Evolutionary conservation across 2,329 filamentous ascomycete species (phyloP).

Genomic region (Colletotrichum navitas): DNA sequence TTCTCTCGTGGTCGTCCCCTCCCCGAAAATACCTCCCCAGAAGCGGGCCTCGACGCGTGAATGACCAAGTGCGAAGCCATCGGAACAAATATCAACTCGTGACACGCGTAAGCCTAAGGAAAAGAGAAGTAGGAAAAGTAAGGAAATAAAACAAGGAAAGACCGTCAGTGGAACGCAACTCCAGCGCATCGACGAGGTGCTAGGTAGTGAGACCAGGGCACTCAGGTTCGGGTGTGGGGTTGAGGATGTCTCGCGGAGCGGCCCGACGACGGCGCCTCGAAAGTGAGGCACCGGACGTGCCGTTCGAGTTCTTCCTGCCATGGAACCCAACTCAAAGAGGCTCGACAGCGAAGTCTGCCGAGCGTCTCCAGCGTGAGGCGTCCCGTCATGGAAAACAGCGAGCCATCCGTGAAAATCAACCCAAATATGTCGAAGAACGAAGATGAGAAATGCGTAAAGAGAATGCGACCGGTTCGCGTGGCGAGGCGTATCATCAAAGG

Average conservation of each 20-base stretch:
- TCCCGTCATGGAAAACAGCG: conserved; percentile 46
- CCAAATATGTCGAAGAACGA: conserved; percentile 56
- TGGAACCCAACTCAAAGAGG: background rate
- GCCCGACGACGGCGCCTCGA: conserved; percentile 49
- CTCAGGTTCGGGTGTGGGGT: conserved; percentile 19
- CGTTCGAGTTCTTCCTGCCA: conserved; percentile 49
- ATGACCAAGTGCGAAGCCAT: conserved; percentile 46
- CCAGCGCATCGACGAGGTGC: conserved; percentile 53
- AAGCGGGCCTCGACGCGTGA: conserved; percentile 49
- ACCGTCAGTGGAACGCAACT: conserved; percentile 49
- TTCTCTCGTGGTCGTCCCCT: conserved; percentile 28
- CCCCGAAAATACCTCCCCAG: conserved; percentile 51
- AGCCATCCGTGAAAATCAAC: conserved; percentile 52
- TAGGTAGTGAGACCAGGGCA: conserved; percentile 17
- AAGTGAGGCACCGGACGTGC: conserved; percentile 54
- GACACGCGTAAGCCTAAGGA: conserved; percentile 33
- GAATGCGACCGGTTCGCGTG: conserved; percentile 55
- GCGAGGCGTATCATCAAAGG: conserved; percentile 43
- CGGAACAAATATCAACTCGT: conserved; percentile 35
- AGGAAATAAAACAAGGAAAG: conserved; percentile 40
- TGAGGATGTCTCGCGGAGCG: conserved; percentile 38
- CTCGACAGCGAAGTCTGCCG: conserved; percentile 6
- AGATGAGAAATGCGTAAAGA: conserved; percentile 54
- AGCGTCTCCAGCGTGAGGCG: conserved; percentile 34
- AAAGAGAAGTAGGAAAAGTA: conserved; percentile 44